A percentile compares a stretch with the other conserved stretches of the same genome.
phyloP scores from a whole-genome alignment of 2,329 filamentous ascomycete genomes.

The Diaporthe velutina region DNA sequence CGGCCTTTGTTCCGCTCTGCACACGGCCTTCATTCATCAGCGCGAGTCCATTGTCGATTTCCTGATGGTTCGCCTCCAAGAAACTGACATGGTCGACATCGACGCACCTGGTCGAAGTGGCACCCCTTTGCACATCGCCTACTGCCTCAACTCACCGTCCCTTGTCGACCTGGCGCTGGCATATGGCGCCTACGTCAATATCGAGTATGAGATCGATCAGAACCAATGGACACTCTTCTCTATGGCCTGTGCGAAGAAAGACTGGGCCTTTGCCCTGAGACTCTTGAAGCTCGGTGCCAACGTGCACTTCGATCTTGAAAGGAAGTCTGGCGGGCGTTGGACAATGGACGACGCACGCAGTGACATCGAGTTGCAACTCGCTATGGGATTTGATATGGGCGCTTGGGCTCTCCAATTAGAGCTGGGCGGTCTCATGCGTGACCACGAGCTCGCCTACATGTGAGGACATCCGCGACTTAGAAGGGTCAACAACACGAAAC shows the following conservation, averaged over 20 bases:
- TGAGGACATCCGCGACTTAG: too few relatives aligned
- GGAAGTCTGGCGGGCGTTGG: neutral
- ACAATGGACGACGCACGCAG: neutral
- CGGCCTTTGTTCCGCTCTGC: neutral
- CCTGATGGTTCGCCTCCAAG: neutral
- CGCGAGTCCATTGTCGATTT: neutral
- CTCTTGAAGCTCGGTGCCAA: neutral
- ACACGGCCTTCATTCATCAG: neutral
- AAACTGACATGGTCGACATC: slow-evolving; percentile 5
- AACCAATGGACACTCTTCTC: neutral
- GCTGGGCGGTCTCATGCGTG: neutral
- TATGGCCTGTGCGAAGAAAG: neutral
- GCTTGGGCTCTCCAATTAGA: too few relatives aligned
- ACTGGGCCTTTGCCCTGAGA: neutral
- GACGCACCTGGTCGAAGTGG: neutral
- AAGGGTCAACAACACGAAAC: too few relatives aligned
- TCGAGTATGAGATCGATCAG: neutral
- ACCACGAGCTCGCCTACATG: neutral
- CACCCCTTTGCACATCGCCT: slow-evolving; percentile 7
- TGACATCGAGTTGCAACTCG: too few relatives aligned
- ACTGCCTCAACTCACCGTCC: neutral
- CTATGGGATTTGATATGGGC: too few relatives aligned
- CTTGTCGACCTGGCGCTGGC: neutral
- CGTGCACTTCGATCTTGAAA: neutral
- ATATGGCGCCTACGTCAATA: slow-evolving; percentile 3